phyloP scores from a whole-genome alignment of 768 basidiomycete species.

The Porpolomopsis calyptriformis region DNA sequence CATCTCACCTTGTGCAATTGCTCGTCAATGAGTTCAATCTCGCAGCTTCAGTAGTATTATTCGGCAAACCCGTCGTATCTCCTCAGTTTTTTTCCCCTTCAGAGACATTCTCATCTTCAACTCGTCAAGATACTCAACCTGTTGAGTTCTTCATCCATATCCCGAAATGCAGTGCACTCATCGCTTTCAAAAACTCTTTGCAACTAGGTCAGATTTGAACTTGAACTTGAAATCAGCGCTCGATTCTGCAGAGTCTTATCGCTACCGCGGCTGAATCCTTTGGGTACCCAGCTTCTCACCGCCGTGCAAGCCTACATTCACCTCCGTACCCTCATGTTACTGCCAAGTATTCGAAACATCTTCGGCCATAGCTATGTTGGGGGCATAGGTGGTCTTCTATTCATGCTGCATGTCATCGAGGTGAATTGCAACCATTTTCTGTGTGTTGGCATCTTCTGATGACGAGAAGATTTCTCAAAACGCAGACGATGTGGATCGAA shows the following conservation, averaged over 20 bases:
- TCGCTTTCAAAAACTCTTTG: no score
- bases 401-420: not conserved
- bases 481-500: not conserved
- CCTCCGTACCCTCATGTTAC: constrained; percentile 24
- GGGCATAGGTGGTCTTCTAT: not conserved
- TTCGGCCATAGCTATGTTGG: no score
- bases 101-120: not conserved
- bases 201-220: no score
- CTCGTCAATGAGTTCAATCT: constrained; percentile 32
- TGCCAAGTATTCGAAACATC: no score
- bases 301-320: constrained; percentile 24
- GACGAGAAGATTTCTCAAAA: not conserved
- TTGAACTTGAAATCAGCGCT: constrained; percentile 32
- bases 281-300: constrained; percentile 18
- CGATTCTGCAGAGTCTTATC: constrained; percentile 4
- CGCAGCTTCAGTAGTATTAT: constrained; percentile 36
- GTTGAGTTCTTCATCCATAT: constrained; percentile 30
- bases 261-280: constrained; percentile 19
- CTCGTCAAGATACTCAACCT: constrained; percentile 1
- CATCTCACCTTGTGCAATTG: constrained; percentile 28
- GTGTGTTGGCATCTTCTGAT: not conserved
- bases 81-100: constrained; percentile 15
- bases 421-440: not conserved
- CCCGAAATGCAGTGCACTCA: constrained; percentile 28
- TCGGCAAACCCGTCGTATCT: constrained; percentile 32